phyloP scores from a whole-genome alignment of 164 flowering plant genomes.

The Platanus orientalis region DNA sequence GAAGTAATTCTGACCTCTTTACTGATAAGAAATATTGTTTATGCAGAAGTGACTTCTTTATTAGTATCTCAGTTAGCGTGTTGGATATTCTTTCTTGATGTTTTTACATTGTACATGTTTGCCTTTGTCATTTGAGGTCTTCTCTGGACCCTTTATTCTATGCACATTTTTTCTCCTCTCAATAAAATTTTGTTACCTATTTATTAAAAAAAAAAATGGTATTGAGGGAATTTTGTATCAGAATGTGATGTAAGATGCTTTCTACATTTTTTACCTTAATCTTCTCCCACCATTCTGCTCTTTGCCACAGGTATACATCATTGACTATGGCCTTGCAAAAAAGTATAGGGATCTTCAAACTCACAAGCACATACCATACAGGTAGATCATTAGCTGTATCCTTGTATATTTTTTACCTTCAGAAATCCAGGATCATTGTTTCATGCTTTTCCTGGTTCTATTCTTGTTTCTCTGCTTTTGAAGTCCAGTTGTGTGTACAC shows the following conservation, averaged over 20 bases:
- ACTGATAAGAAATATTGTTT: no score
- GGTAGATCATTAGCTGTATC: slow-evolving; percentile 21
- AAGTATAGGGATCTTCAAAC: slow-evolving; percentile 54
- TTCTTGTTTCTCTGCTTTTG: not conserved
- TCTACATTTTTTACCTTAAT: not conserved
- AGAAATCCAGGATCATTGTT: not conserved
- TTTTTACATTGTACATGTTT: no score
- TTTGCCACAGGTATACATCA: slow-evolving; percentile 43
- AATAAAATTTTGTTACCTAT: no score
- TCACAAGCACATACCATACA: slow-evolving; percentile 58
- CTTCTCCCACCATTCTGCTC: not conserved
- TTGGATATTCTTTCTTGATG: no score
- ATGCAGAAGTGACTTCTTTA: no score
- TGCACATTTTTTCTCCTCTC: no score
- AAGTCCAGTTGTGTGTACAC: not conserved
- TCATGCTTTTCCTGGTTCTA: not conserved
- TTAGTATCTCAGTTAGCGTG: no score
- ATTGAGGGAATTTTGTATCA: not conserved
- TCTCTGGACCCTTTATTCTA: no score
- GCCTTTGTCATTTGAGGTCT: no score
- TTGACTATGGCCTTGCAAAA: slow-evolving; percentile 61
- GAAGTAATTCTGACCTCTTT: no score
- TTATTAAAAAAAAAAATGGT: not conserved
- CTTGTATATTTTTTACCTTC: not conserved
- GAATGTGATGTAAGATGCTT: no score